These are phyloP conservation scores for Sporothrix pallida DNA, from an alignment of 2,329 filamentous ascomycete genomes.

Conservation along the genomic window DNA sequence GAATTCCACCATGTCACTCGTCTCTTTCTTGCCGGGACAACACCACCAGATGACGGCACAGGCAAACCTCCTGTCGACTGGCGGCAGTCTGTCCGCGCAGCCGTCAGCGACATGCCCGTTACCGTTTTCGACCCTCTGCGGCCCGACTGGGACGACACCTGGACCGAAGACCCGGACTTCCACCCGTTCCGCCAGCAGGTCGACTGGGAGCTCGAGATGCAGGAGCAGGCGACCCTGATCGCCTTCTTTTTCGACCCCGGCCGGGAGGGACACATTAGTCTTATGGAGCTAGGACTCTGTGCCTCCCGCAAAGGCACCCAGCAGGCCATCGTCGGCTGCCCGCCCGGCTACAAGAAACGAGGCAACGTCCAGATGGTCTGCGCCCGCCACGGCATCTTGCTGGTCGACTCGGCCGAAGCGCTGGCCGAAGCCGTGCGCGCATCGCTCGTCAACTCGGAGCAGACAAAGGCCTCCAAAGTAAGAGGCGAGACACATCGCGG, in stretches of 20 bases:
- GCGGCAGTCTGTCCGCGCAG: conserved; percentile 53
- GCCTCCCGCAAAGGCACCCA: conserved; percentile 42
- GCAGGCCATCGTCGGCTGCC: conserved; percentile 60
- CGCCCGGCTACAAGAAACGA: conserved; percentile 59
- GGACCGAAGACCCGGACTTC: conserved; percentile 56
- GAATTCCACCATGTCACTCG: conserved; percentile 40
- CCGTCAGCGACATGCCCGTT: conserved; percentile 53
- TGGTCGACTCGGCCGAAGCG: conserved; percentile 51
- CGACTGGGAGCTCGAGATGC: conserved; percentile 65
- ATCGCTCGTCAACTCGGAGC: neutral
- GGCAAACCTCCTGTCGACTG: conserved; percentile 49
- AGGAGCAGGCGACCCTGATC: conserved; percentile 59
- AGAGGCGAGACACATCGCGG: neutral
- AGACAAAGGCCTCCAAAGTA: too few species aligned
- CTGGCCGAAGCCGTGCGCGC: conserved; percentile 41
- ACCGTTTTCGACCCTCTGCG: conserved; percentile 65
- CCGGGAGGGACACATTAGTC: conserved; percentile 61
- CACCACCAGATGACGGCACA: conserved; percentile 41
- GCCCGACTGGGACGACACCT: conserved; percentile 60
- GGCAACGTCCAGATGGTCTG: conserved; percentile 67
- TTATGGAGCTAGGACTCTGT: conserved; percentile 66
- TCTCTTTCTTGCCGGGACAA: conserved; percentile 67
- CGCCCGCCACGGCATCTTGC: conserved; percentile 51
- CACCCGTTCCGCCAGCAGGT: conserved; percentile 59
- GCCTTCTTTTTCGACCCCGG: conserved; percentile 61